These are phyloP conservation scores for Ophiostoma ulmi DNA, from an alignment of 2,329 filamentous ascomycete species.

Conservation along the genomic window DNA sequence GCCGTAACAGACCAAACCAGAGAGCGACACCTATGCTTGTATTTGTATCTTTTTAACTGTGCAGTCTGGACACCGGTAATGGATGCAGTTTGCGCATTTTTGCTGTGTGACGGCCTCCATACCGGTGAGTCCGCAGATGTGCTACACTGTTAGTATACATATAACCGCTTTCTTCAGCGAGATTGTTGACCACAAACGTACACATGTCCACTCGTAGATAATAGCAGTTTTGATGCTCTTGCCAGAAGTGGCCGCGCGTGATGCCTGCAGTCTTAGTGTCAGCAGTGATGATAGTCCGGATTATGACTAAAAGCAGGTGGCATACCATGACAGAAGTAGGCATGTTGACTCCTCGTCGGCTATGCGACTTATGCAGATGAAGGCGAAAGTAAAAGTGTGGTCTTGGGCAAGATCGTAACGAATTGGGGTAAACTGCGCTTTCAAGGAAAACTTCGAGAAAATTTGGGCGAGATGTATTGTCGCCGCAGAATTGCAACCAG, in stretches of 20 bases:
- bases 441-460: not conserved
- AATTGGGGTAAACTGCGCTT: not conserved
- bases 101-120: slow-evolving; percentile 13
- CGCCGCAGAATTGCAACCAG: not conserved
- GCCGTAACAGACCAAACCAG: not conserved
- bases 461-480: not conserved
- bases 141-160: not conserved
- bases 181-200: not conserved
- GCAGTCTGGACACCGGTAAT: slow-evolving; percentile 13
- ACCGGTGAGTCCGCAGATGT: not conserved
- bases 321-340: not conserved
- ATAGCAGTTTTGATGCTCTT: not conserved
- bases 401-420: not conserved
- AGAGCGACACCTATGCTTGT: not conserved
- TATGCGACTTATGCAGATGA: no score
- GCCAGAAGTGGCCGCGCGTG: not conserved
- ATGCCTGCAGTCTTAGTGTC: not conserved
- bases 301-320: not conserved
- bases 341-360: not conserved
- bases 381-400: not conserved
- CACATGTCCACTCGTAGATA: slow-evolving; percentile 11
- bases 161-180: not conserved
- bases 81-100: slow-evolving; percentile 12
- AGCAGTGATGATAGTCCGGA: not conserved
- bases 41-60: not conserved